Evolutionary conservation across 2,329 filamentous ascomycete genomes (phyloP), one percentile per base, ranked within the genome.

Genomic region (Neofusicoccum parvum): DNA sequence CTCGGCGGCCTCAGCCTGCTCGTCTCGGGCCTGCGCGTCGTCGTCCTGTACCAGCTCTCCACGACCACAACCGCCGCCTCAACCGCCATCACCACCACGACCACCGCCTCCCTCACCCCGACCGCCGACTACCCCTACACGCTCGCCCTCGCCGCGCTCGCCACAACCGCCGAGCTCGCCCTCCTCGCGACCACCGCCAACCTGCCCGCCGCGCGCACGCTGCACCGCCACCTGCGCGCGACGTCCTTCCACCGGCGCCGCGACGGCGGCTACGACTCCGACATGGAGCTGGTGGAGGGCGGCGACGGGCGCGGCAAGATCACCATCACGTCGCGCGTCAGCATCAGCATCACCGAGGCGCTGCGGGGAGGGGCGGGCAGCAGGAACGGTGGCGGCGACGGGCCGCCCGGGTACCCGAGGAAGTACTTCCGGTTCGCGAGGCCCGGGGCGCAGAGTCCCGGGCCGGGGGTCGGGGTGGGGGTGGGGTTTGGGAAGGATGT

Each of bases 291-390:
- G 56, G 43, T 15, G 2, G 32, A 10, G 3, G 32, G 43, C 2
- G 41, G 7, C 7, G 56, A 10, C 3, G 51, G 17, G 5, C 36
- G 20, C 9, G 41, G 41, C 27, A 32, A 45, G 23, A 60, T 60
- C 32, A 60, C 56, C 15, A 60, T 60, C 56, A 60, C 56, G 56
- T 48, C 41, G 41, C 15, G 56, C 27, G 56, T 60, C n/a, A 60
- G 56, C 41, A 48, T 60, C 32, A 48, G 41, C n/a, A 60, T 60
- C n/a, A 60, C 56, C 3, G 56, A 60, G 43, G 56, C 56, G 56
- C 56, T 60, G 39, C 10, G 39, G 39, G 54, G 39, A 9, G 23
- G n/a, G 11, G n/a, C 10, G 23, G 48, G 23, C n/a, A 34, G 20
- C 14, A 36, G 20, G 20, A 20, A 20, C 20, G 20, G 20, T 20